These are phyloP conservation scores for Thymus quinquecostatus DNA, from an alignment of 257 asterid genomes.

Conservation along the genomic window DNA sequence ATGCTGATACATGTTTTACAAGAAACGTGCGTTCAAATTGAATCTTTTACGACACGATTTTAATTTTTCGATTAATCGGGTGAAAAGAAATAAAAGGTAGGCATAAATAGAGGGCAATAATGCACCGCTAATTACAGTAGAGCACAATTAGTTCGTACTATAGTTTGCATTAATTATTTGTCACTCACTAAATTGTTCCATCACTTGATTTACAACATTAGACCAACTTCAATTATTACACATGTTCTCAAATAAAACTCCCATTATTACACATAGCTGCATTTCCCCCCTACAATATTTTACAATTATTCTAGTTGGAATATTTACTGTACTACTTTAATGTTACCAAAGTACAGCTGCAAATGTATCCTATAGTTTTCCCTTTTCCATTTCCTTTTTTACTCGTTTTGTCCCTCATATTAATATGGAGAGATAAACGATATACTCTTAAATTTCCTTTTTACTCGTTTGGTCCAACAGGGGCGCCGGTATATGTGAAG, in stretches of 20 bases:
- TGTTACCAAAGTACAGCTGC: constrained; percentile 4
- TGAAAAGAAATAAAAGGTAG: neutral
- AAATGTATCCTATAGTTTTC: neutral
- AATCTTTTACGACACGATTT: no score
- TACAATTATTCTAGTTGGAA: constrained; percentile 21
- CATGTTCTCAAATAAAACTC: no score
- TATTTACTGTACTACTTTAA: constrained; percentile 8
- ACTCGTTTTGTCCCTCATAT: no score
- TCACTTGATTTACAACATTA: constrained; percentile 11
- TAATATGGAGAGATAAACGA: no score
- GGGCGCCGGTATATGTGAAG: no score
- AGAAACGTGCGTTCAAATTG: no score
- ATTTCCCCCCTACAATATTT: neutral
- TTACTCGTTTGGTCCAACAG: no score
- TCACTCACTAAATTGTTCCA: neutral
- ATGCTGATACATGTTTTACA: no score
- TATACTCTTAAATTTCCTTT: no score
- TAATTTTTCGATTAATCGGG: neutral
- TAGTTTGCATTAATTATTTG: constrained; percentile 13
- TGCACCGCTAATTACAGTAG: constrained; percentile 33
- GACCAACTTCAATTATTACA: constrained; percentile 22
- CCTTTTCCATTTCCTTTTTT: no score
- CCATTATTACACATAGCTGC: neutral
- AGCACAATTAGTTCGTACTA: neutral
- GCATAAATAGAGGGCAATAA: constrained; percentile 26